Evolutionary conservation across 495 filamentous ascomycete genomes (phyloP).

Genomic region (Staphylotrichum longicolle): DNA sequence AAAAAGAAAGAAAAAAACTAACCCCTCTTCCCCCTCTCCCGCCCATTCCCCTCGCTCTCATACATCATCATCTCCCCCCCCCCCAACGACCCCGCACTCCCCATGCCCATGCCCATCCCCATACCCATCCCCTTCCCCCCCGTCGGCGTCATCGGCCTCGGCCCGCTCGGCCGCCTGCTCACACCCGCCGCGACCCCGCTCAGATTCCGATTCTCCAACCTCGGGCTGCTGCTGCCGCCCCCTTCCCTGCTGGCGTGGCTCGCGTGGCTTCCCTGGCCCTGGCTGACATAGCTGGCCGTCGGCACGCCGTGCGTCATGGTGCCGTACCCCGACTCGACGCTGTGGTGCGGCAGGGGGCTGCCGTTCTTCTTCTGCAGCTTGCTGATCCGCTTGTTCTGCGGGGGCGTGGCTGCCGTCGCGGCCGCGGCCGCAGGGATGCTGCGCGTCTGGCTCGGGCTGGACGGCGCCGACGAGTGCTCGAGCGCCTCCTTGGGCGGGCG

Average conservation of each 20-base stretch:
- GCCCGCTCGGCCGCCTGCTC: conserved; percentile 48
- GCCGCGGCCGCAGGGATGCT: not conserved
- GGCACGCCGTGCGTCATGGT: conserved; percentile 46
- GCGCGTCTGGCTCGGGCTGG: conserved; percentile 19
- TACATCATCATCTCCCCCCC: conserved; percentile 27
- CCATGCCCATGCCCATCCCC: conserved; percentile 24
- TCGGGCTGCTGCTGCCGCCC: conserved; percentile 37
- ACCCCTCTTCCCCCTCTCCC: conserved; percentile 53
- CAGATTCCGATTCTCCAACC: conserved; percentile 47
- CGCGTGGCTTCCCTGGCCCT: conserved; percentile 19
- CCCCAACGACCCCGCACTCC: conserved; percentile 13
- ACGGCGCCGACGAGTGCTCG: conserved; percentile 25
- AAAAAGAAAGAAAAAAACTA: conserved; percentile 23
- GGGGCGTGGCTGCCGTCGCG: conserved; percentile 27
- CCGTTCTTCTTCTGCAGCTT: conserved; percentile 41
- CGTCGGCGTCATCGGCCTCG: conserved; percentile 53
- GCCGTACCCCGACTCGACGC: conserved; percentile 51
- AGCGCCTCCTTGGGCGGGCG: conserved; percentile 55
- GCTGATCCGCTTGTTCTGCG: conserved; percentile 40
- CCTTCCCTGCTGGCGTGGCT: conserved; percentile 1
- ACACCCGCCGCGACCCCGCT: conserved; percentile 36
- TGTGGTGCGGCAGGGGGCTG: conserved; percentile 46
- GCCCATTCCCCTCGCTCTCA: conserved; percentile 11
- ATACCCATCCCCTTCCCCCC: conserved; percentile 27
- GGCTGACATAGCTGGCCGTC: conserved; percentile 36